Conservation (phyloP, 1,284 basidiomycete species). For the Rhizoctonia solani region DNA sequence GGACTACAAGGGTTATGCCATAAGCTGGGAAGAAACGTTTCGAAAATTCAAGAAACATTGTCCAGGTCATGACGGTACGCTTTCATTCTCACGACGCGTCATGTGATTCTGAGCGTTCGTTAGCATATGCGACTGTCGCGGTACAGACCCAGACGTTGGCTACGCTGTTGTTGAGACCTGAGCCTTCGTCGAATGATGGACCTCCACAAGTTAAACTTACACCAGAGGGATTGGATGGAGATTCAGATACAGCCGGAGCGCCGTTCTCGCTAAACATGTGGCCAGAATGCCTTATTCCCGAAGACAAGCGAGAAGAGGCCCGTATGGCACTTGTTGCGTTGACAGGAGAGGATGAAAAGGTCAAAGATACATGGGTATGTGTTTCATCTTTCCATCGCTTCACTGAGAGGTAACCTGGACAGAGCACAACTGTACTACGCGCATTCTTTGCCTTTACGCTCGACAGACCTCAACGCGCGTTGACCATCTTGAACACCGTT, state of each 20-base stretch:
- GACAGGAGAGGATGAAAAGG: slow-evolving; percentile 33
- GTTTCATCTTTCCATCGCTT: background rate
- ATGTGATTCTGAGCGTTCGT: background rate
- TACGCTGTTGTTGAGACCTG: slow-evolving; percentile 57
- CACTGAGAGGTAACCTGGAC: background rate
- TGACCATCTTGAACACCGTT: slow-evolving; percentile 28
- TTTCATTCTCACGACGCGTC: background rate
- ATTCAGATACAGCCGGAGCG: slow-evolving; percentile 50
- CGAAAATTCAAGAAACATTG: slow-evolving; percentile 91
- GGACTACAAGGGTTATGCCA: slow-evolving; percentile 57
- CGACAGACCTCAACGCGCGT: slow-evolving; percentile 28
- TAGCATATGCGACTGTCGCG: background rate
- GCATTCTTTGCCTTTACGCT: slow-evolving; percentile 35
- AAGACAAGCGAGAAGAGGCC: slow-evolving; percentile 38
- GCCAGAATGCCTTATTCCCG: slow-evolving; percentile 19
- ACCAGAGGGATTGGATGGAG: slow-evolving; percentile 47
- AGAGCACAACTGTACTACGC: slow-evolving; percentile 28
- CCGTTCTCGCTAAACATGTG: slow-evolving; percentile 43
- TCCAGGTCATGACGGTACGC: slow-evolving; percentile 47
- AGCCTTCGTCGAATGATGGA: slow-evolving; percentile 41
- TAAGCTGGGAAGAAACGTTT: slow-evolving; percentile 80
- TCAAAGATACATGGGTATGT: slow-evolving; percentile 30
- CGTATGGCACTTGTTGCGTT: slow-evolving; percentile 41
- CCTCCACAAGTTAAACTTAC: slow-evolving; percentile 59
- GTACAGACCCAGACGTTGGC: slow-evolving; percentile 43